phyloP scores from a whole-genome alignment of 306 rosid species.

The Cucurbita ficifolia region DNA sequence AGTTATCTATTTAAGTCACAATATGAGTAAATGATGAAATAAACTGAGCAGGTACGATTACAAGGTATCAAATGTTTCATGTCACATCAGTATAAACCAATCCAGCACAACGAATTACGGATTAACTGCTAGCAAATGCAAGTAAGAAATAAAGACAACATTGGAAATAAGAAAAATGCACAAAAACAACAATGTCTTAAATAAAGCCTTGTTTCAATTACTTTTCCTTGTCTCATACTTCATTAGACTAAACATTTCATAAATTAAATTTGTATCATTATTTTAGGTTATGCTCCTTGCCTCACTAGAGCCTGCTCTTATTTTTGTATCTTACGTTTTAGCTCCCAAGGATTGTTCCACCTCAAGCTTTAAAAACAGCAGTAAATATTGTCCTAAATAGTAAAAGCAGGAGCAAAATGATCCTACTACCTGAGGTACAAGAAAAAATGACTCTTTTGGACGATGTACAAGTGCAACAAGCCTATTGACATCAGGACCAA shows the following conservation, averaged over 20 bases:
- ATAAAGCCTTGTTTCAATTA: background rate
- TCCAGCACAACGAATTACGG: background rate
- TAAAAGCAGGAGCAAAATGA: background rate
- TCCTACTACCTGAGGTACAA: conserved; percentile 54
- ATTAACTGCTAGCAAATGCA: background rate
- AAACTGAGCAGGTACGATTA: background rate
- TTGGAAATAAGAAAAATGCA: background rate
- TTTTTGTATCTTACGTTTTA: background rate
- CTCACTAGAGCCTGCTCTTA: background rate
- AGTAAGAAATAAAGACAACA: background rate
- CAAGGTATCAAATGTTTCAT: background rate
- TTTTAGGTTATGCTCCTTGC: background rate
- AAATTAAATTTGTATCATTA: background rate
- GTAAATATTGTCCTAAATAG: background rate
- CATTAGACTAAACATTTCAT: background rate
- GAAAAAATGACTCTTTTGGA: conserved; percentile 69
- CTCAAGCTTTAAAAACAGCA: background rate
- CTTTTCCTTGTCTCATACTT: background rate
- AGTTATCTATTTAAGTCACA: background rate
- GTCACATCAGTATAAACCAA: background rate
- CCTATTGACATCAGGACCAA: conserved; percentile 30
- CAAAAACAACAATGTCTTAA: background rate
- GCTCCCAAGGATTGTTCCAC: background rate
- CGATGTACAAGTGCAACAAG: conserved; percentile 89
- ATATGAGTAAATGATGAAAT: background rate